Base-by-base conservation (phyloP, 768 basidiomycete genomes). In the Leucosporidium yakuticum region DNA sequence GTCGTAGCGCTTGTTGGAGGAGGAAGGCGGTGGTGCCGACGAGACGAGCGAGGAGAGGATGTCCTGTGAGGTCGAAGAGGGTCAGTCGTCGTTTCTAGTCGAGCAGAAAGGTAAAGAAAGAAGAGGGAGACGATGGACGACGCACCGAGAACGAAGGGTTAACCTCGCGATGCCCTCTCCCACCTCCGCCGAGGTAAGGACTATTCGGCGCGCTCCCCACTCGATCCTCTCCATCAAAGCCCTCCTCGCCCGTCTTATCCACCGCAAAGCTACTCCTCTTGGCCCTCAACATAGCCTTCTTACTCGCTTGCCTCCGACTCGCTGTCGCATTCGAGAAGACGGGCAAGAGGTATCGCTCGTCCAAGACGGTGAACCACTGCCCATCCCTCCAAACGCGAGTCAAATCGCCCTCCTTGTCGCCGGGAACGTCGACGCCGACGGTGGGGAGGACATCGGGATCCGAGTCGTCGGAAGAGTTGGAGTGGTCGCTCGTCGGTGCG, bases 301-400 rank as follows among this genome's bases (percentile, higher is more conserved):
- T 70, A 25, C 51, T 31, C 31, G 64, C 56, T n/a, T 65, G 62
- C 48, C 62, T 62, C 44, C 69, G 61, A n/a, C 47, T 50, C n/a
- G 69, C 69, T n/a, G 64, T 66, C 44, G 69, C 69, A 62, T 70
- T 70, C 61, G 66, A 66, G 55, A 76, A 76, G 6, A 75, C 74
- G 27, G 73, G 81, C 92, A 98, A 48, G 25, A 99, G 81, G 78
- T 95, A 99, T 71, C 91, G 84, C 80, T 99, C 93, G 79, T 99
- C 95, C 49, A 99, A 80, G 55, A 88, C 83, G 74, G 93, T 92
- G 86, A 97, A 97, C 92, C 93, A 97, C 78, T 90, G 90, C 34
- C 90, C 88, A 62, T 95, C 91, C 17, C 79, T 67, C 76, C 80
- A 80, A 2, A 80, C 77, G 48, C 77, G 79, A 78, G 48, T 59